These are phyloP conservation scores for Arthrobotrys pseudoclavata DNA, from an alignment of 2,329 filamentous ascomycete species.

Conservation along the genomic window DNA sequence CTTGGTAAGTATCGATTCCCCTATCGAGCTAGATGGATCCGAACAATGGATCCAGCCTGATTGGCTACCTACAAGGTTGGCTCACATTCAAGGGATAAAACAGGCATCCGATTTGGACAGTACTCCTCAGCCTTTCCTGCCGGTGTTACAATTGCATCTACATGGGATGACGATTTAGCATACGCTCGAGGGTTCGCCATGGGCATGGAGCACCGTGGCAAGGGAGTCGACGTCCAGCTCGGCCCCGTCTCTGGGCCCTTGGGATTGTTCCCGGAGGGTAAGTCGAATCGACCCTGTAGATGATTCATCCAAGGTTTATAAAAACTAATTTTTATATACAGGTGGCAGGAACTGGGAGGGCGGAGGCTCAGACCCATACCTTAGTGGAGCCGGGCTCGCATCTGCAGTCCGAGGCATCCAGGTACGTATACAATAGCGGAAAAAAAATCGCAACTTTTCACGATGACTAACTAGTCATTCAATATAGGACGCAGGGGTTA, in stretches of 20 bases:
- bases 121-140: constrained; percentile 70
- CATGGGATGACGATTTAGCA: constrained; percentile 70
- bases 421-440: constrained; percentile 56
- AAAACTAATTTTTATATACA: constrained; percentile 34
- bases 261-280: constrained; percentile 60
- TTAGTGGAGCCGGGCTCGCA: constrained; percentile 63
- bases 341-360: constrained; percentile 68
- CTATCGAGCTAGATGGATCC: constrained; percentile 65
- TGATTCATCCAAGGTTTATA: constrained; percentile 34
- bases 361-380: constrained; percentile 66
- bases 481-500: constrained; percentile 70
- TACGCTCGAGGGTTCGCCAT: constrained; percentile 69
- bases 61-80: constrained; percentile 26
- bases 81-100: constrained; percentile 26
- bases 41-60: constrained; percentile 65
- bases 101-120: constrained; percentile 53
- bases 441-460: constrained; percentile 38
- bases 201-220: constrained; percentile 65
- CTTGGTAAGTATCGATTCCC: constrained; percentile 65
- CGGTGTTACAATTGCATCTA: constrained; percentile 71
- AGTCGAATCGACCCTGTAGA: constrained; percentile 22
- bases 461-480: constrained; percentile 49
- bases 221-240: constrained; percentile 60
- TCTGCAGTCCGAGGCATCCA: constrained; percentile 65
- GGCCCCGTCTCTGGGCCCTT: constrained; percentile 59